phyloP scores from a whole-genome alignment of 257 asterid species.

The Solanum sitiens region DNA sequence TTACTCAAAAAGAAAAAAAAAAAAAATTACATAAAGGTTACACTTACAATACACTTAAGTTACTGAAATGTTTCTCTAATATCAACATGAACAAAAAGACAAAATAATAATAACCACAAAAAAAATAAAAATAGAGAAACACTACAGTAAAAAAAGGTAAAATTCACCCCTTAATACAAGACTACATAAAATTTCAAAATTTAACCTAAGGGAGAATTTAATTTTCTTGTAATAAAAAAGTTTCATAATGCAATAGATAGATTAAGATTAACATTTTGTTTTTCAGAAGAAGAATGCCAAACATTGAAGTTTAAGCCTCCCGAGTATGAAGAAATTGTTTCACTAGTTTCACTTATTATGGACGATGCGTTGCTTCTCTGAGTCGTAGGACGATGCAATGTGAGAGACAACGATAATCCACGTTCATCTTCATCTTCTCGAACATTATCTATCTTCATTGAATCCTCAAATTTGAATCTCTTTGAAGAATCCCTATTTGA shows the following conservation, averaged over 20 bases:
- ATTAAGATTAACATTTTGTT: conserved; percentile 29
- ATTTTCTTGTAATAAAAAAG: too few relatives aligned
- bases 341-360: conserved; percentile 43
- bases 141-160: neutral
- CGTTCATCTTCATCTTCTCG: conserved; percentile 18
- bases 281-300: conserved; percentile 9
- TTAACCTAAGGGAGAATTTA: neutral
- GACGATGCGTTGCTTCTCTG: conserved; percentile 37
- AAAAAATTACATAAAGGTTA: neutral
- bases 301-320: neutral
- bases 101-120: neutral
- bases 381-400: conserved; percentile 25
- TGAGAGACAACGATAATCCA: conserved; percentile 50
- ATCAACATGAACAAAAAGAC: neutral
- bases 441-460: neutral
- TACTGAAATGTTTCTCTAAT: neutral
- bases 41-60: neutral
- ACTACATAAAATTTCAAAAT: neutral
- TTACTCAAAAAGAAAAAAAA: neutral
- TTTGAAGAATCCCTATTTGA: neutral
- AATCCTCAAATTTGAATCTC: conserved; percentile 4
- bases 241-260: conserved; percentile 45
- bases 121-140: neutral
- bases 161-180: neutral
- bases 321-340: conserved; percentile 23